Base-by-base conservation (phyloP, 2,329 filamentous ascomycete genomes). In the Fusarium xylarioides region DNA sequence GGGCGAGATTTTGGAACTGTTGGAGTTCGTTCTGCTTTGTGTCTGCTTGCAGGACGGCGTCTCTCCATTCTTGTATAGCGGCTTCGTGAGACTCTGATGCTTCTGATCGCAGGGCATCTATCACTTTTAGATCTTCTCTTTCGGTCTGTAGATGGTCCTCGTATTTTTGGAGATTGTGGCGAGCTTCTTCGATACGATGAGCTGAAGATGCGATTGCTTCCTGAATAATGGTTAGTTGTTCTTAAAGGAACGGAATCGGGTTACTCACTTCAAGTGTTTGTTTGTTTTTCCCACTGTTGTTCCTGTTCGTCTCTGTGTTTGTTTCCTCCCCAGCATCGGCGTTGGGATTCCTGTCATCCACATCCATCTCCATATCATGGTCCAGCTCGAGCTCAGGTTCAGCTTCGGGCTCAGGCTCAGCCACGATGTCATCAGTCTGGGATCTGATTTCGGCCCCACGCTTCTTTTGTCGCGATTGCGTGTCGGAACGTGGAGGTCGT, bases 21-120 rank as follows among this genome's bases (percentile, higher is more conserved):
- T 28, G 49, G 18, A 60, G 57, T 54, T 60, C 57, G 35, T 42
- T 53, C 18, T 60, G 57, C 10, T 60, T 60, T 42, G 46, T 60
- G 4, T 60, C 57, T 53, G 35, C 46, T 34, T 60, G 32, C 7
- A 60, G 2, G 12, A 60, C 46, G 18, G 57, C 57, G 19, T 54
- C 46, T 54, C 57, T 60, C 57, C 57, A 60, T 18, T 18, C 50
- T 15, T 60, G 46, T 7, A 60, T 54, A 1, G 57, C 46, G 4
- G n/a, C 46, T 15, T 54, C 57, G n/a, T 60, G 57, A 18, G 16
- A 30, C 8, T 26, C 35, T n/a, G 57, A 60, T 15, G 57, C 57
- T 23, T 54, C 35, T 19, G 46, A 42, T 18, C 38, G 35, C 14
- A 37, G 8, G 5, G 28, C 18, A 0, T n/a, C 21, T 54, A 60